Base-by-base conservation (phyloP, 345 rosid species). In the Sisymbrium altissimum region DNA sequence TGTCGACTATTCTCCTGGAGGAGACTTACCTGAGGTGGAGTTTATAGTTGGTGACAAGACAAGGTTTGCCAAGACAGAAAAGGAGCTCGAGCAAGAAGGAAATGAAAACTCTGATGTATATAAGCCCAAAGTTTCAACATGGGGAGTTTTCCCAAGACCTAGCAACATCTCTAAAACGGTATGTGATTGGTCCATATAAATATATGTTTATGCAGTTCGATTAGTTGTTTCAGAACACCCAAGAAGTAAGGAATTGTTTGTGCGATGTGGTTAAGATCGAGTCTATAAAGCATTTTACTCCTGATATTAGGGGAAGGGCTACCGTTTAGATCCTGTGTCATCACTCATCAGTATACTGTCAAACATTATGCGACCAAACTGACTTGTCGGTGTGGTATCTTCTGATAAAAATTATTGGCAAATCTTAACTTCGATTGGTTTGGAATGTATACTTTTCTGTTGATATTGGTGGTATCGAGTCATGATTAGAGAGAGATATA, bases 101-200 rank as follows among this genome's bases (percentile, higher is more conserved):
- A 85, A 86, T 68, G 88, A 78, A 38, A 68, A 80, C 65, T 61
- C 70, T 2, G 87, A 86, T 35, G 48, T 86, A n/a, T 91, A 93
- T 77, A 88, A 88, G 78, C 98, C 97, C 3, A 89, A 81, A 83
- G 96, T 93, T 74, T 89, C 97, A 3, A 84, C 97, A 3, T 93
- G 97, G 97, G 97, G 98, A 60, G 96, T 93, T 70, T 88, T 87
- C 71, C 97, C 96, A 9, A 84, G 97, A 58, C 97, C 97, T 7
- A 87, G 82, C 79, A 84, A 91, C 83, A 93, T 93, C 79, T 93
- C 98, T 53, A 81, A 84, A 73, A 82, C 88, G 79, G 98, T 90
- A 84, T 60, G 78, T 66, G 25, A 39, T 5, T 40, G 10, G 6
- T 44, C 48, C 23, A 35, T 17, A 57, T 60, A 23, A 36, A 35